Evolutionary conservation across 106 monocot genomes (phyloP).

Genomic region (Dendrobium huoshanense): DNA sequence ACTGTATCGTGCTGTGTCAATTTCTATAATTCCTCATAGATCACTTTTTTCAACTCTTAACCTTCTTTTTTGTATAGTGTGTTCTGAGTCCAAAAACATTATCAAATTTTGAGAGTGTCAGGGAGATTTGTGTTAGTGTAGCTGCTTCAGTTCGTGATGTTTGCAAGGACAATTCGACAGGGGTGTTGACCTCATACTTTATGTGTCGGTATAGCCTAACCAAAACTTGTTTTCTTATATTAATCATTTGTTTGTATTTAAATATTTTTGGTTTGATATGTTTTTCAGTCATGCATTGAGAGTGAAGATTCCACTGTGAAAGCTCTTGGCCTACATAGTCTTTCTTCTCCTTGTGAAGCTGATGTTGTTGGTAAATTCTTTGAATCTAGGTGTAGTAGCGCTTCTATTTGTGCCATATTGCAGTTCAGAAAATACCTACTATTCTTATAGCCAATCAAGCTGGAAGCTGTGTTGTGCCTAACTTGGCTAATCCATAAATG

Average conservation of each 20-base stretch:
- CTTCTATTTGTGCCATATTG: not conserved
- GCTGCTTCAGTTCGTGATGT: slow-evolving; percentile 86
- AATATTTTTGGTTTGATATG: not conserved
- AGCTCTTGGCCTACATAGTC: slow-evolving; percentile 90
- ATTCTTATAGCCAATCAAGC: not conserved
- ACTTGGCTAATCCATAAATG: not conserved
- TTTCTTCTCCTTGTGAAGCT: slow-evolving; percentile 78
- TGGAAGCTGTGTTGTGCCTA: no score
- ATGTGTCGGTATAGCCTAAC: slow-evolving; percentile 54
- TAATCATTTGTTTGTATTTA: not conserved
- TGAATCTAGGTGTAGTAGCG: not conserved
- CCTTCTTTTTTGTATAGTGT: slow-evolving; percentile 22
- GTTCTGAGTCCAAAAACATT: slow-evolving; percentile 48
- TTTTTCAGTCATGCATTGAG: slow-evolving; percentile 67
- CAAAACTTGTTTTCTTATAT: not conserved
- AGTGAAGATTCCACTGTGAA: slow-evolving; percentile 55
- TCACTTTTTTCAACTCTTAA: not conserved
- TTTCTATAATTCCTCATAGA: not conserved
- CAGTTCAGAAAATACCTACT: not conserved
- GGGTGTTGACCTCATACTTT: slow-evolving; percentile 90
- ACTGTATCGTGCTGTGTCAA: not conserved
- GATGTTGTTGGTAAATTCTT: slow-evolving; percentile 82
- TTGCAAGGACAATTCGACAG: slow-evolving; percentile 90
- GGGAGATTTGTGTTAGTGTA: slow-evolving; percentile 71
- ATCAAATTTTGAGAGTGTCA: slow-evolving; percentile 28